Evolutionary conservation across 1,139 yeast genomes (phyloP).

Genomic region (Trichomonascaceae sp.): DNA sequence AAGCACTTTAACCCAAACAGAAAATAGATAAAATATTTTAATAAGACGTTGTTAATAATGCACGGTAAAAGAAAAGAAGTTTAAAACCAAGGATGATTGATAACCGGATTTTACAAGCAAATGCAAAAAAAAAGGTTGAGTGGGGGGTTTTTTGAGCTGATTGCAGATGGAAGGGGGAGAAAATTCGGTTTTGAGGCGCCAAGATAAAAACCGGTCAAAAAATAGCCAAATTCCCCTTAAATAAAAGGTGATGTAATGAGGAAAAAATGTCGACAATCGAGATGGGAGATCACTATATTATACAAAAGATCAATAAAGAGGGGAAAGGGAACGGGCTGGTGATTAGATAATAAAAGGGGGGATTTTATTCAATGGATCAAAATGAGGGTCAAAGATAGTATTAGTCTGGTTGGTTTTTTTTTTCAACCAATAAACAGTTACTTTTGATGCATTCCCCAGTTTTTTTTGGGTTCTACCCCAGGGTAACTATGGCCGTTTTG

Average conservation of each 20-base stretch:
- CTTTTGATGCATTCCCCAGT: not conserved
- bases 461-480: not conserved
- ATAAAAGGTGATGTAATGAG: not conserved
- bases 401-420: not conserved
- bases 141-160: not conserved
- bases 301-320: not conserved
- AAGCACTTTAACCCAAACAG: not conserved
- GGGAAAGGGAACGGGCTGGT: not conserved
- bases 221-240: not conserved
- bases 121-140: not conserved
- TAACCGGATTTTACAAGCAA: not conserved
- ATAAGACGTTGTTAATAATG: not conserved
- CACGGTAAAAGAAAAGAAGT: not conserved
- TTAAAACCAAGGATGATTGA: not conserved
- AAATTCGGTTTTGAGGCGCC: not conserved
- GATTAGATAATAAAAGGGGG: not conserved
- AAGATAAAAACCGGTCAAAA: not conserved
- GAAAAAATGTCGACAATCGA: not conserved
- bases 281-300: not conserved
- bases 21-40: too few species aligned
- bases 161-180: not conserved
- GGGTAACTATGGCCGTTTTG: not conserved
- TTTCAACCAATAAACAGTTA: not conserved
- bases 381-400: not conserved
- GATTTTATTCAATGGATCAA: not conserved